Percentiles rank a stretch among this genome's conserved stretches.
These are phyloP conservation scores for Trichoderma asperelloides DNA, from an alignment of 495 filamentous ascomycete genomes.

Conservation along the genomic window DNA sequence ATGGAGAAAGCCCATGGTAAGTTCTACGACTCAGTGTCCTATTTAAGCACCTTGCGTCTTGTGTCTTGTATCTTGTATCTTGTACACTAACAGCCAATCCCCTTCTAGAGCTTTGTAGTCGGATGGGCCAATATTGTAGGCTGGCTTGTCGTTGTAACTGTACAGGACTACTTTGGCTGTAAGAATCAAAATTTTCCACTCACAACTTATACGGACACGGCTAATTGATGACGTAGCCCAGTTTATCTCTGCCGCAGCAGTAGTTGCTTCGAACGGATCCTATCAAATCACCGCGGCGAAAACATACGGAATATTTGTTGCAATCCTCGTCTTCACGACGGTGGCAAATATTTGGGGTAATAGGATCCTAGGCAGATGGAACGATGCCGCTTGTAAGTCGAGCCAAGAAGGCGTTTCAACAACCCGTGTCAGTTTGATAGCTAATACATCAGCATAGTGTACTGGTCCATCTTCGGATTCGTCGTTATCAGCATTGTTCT, in stretches of 20 bases:
- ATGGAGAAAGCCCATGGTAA: constrained; percentile 25
- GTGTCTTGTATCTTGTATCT: neutral
- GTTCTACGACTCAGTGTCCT: constrained; percentile 4
- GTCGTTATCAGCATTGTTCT: constrained; percentile 31
- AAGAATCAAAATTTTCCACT: constrained; percentile 4
- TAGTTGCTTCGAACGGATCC: constrained; percentile 22
- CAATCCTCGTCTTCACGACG: constrained; percentile 25
- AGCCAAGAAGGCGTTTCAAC: neutral
- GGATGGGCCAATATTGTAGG: constrained; percentile 32
- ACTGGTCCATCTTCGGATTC: constrained; percentile 29
- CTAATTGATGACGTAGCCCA: constrained; percentile 14
- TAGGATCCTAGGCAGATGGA: constrained; percentile 25
- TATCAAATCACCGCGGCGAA: constrained; percentile 22
- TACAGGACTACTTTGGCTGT: constrained; percentile 28
- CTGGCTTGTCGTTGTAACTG: constrained; percentile 32
- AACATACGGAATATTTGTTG: constrained; percentile 28
- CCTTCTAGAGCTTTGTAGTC: constrained; percentile 25
- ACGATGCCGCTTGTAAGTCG: constrained; percentile 21
- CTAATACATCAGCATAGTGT: constrained; percentile 12
- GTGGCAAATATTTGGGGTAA: constrained; percentile 26
- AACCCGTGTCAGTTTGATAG: neutral
- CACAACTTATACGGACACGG: neutral
- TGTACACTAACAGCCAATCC: neutral
- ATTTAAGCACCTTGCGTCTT: neutral
- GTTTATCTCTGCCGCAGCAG: constrained; percentile 26